A percentile compares a stretch with the other conserved stretches of the same genome.
phyloP scores from a whole-genome alignment of 176 grass and related monocot species.

The Coix lacrymajobi region DNA sequence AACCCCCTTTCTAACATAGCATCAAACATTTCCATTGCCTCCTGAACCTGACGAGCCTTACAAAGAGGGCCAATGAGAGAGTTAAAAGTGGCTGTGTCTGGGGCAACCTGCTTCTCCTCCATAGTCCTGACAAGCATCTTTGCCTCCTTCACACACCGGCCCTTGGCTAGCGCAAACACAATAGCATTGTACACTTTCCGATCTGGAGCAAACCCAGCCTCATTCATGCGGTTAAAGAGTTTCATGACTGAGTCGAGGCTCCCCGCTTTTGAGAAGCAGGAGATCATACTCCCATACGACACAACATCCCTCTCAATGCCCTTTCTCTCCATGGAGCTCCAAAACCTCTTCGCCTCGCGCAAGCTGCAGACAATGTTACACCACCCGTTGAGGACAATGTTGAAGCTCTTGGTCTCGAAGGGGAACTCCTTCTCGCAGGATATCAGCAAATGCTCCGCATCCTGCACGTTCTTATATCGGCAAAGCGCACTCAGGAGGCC shows the following conservation, averaged over 20 bases:
- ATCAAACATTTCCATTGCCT: slow-evolving; percentile 61
- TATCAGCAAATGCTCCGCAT: slow-evolving; percentile 78
- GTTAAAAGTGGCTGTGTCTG: slow-evolving; percentile 61
- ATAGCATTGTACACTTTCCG: slow-evolving; percentile 72
- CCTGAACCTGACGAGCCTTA: slow-evolving; percentile 44
- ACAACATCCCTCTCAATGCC: slow-evolving; percentile 58
- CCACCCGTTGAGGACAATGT: slow-evolving; percentile 84
- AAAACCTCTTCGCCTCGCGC: slow-evolving; percentile 76
- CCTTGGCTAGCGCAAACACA: slow-evolving; percentile 67
- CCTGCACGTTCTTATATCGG: slow-evolving; percentile 73
- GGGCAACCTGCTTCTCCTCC: slow-evolving; percentile 56
- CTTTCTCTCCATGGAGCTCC: slow-evolving; percentile 52
- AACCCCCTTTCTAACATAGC: slow-evolving; percentile 64
- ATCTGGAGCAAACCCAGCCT: slow-evolving; percentile 54
- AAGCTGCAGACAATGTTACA: slow-evolving; percentile 55
- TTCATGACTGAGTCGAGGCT: slow-evolving; percentile 74
- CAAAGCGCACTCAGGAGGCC: slow-evolving; percentile 67
- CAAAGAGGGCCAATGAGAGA: slow-evolving; percentile 81
- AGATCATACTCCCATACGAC: slow-evolving; percentile 81
- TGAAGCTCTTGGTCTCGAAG: slow-evolving; percentile 87
- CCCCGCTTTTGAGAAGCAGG: slow-evolving; percentile 77
- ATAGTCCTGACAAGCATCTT: slow-evolving; percentile 52
- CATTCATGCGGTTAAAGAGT: slow-evolving; percentile 71
- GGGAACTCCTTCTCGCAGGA: slow-evolving; percentile 55
- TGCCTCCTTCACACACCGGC: slow-evolving; percentile 56